A percentile compares a stretch with the other conserved stretches of the same genome.
These are phyloP conservation scores for Leccinum variicolor DNA, from an alignment of 768 basidiomycete species.

Conservation along the genomic window DNA sequence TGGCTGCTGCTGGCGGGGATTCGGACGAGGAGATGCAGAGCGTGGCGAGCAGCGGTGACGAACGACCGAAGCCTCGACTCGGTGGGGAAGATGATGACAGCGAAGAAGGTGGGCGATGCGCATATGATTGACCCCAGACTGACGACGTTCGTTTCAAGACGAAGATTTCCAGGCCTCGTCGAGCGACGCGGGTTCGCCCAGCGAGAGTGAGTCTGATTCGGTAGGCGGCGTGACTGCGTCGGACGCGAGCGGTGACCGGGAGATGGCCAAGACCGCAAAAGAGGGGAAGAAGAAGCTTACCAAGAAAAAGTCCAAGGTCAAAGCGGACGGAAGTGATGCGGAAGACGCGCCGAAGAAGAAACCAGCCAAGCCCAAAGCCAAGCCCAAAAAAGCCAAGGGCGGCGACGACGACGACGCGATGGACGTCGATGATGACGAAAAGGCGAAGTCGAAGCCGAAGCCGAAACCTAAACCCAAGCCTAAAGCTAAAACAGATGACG, in stretches of 20 bases:
- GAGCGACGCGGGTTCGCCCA: constrained; percentile 87
- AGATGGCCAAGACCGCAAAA: constrained; percentile 43
- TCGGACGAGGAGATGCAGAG: constrained; percentile 86
- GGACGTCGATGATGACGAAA: constrained; percentile 45
- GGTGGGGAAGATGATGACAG: constrained; percentile 70
- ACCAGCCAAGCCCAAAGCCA: constrained; percentile 39
- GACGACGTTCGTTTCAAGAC: constrained; percentile 41
- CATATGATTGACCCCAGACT: background rate
- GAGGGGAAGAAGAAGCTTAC: constrained; percentile 35
- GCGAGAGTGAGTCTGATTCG: constrained; percentile 61
- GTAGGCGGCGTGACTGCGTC: constrained; percentile 75
- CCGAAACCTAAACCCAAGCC: constrained; percentile 42
- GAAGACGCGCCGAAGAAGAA: constrained; percentile 50
- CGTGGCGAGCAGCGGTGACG: constrained; percentile 66
- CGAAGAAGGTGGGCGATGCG: constrained; percentile 51
- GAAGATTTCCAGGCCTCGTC: constrained; percentile 89
- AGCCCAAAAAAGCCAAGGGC: constrained; percentile 38
- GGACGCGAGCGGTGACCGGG: constrained; percentile 78
- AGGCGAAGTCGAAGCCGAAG: constrained; percentile 33
- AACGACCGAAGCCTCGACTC: constrained; percentile 47
- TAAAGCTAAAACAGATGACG: constrained; percentile 37
- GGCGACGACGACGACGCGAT: constrained; percentile 46
- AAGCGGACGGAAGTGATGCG: constrained; percentile 42
- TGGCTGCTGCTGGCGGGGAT: constrained; percentile 60
- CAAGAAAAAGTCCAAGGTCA: constrained; percentile 43